These are phyloP conservation scores for Lactifluus pinguis DNA, from an alignment of 768 basidiomycete species.

Conservation along the genomic window DNA sequence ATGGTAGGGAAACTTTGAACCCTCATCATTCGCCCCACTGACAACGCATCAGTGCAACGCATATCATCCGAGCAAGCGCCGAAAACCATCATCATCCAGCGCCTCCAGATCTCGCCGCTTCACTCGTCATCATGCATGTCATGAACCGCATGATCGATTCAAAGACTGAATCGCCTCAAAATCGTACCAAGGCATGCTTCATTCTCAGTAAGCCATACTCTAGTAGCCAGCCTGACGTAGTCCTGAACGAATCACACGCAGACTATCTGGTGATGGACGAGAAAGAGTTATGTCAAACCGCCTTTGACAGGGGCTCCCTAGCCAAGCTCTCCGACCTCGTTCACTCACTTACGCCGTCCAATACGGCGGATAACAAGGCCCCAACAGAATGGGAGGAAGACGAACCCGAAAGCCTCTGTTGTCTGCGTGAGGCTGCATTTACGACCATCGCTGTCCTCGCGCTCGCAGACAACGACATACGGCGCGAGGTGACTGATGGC, in stretches of 20 bases:
- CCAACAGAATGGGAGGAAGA: conserved; percentile 54
- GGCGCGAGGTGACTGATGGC: conserved; percentile 55
- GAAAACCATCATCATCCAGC: conserved; percentile 23
- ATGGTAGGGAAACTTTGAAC: conserved; percentile 36
- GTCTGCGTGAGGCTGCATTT: conserved; percentile 68
- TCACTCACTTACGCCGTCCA: conserved; percentile 42
- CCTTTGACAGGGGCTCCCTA: conserved; percentile 63
- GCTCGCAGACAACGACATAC: conserved; percentile 64
- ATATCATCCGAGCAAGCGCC: conserved; percentile 47
- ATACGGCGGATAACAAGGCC: conserved; percentile 26
- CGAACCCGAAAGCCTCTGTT: conserved; percentile 48
- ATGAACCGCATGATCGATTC: conserved; percentile 51
- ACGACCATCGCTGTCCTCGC: conserved; percentile 64
- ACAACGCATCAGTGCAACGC: conserved; percentile 39
- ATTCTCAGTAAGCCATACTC: conserved; percentile 48
- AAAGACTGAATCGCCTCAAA: conserved; percentile 32
- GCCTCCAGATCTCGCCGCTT: conserved; percentile 36
- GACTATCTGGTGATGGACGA: conserved; percentile 70
- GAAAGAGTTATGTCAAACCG: conserved; percentile 51
- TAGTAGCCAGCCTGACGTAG: background rate
- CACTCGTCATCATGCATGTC: conserved; percentile 59
- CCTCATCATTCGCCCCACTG: background rate
- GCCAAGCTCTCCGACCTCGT: conserved; percentile 44
- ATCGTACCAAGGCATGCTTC: conserved; percentile 62
- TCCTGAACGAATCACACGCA: conserved; percentile 18